Evolutionary conservation across 129 eudicot species (phyloP).

Genomic region (Flaveria trinervia): DNA sequence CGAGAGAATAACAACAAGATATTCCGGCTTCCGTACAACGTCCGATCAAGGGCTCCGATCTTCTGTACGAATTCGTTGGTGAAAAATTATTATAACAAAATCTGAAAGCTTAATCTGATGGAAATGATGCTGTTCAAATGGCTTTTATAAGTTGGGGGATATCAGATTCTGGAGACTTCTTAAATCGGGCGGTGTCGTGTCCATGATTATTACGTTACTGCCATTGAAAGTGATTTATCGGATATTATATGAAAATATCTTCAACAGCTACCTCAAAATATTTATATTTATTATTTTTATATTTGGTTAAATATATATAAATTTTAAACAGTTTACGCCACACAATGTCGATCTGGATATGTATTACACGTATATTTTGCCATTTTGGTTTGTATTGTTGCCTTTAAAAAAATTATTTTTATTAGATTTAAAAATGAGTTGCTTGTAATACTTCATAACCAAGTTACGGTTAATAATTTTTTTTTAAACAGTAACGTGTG

Average conservation of each 20-base stretch:
- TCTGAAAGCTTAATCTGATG: not conserved
- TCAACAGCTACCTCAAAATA: slow-evolving; percentile 1
- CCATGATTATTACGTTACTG: slow-evolving; percentile 1
- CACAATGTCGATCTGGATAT: not conserved
- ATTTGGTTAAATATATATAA: not conserved
- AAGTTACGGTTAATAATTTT: not conserved
- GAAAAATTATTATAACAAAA: not conserved
- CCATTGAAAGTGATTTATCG: slow-evolving; percentile 3
- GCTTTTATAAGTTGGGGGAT: slow-evolving; percentile 24
- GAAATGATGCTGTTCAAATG: not conserved
- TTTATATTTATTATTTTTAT: not conserved
- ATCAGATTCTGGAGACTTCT: slow-evolving; percentile 24
- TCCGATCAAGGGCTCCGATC: slow-evolving; percentile 7
- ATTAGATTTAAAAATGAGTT: not conserved
- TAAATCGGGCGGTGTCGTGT: slow-evolving; percentile 16
- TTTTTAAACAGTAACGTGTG: not conserved
- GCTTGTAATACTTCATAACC: too few relatives aligned
- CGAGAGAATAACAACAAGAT: not conserved
- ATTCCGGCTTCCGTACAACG: slow-evolving; percentile 25
- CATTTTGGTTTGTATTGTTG: not conserved
- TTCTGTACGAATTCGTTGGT: not conserved
- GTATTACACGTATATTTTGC: not conserved
- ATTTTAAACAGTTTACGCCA: slow-evolving; percentile 5
- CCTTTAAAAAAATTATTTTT: not conserved
- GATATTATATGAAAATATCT: slow-evolving; percentile 23